phyloP scores from a whole-genome alignment of 2,329 filamentous ascomycete species.

The Aspergillus sergii region DNA sequence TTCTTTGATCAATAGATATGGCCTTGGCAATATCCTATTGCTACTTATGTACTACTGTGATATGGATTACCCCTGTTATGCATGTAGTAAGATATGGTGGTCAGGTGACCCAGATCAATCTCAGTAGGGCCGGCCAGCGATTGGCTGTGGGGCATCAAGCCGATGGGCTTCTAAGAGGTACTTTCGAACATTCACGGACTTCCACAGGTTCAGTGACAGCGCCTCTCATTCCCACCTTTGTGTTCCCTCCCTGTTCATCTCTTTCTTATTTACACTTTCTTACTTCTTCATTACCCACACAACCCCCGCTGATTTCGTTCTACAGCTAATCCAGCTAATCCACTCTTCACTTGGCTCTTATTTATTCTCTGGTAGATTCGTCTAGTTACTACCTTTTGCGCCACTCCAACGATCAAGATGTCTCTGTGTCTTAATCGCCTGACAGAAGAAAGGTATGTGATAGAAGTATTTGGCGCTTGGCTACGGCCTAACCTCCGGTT shows the following conservation, averaged over 20 bases:
- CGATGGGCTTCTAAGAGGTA: background rate
- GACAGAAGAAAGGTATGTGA: constrained; percentile 78
- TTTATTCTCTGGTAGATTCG: background rate
- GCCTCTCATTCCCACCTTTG: constrained; percentile 5
- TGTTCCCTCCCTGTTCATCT: constrained; percentile 3
- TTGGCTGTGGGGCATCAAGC: constrained; percentile 24
- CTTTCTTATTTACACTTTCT: background rate
- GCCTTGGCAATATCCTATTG: background rate
- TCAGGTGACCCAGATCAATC: constrained; percentile 15
- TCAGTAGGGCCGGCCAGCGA: constrained; percentile 9
- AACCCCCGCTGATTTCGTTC: background rate
- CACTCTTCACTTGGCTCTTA: background rate
- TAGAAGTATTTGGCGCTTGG: background rate
- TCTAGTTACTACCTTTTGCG: background rate
- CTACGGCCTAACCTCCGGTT: background rate
- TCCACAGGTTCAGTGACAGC: background rate
- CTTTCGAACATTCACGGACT: constrained; percentile 12
- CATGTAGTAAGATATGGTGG: constrained; percentile 1
- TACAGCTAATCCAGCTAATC: background rate
- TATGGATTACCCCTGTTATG: background rate
- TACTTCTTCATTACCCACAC: background rate
- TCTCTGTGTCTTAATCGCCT: constrained; percentile 86
- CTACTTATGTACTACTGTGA: background rate
- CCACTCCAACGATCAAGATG: constrained; percentile 56
- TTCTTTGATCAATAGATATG: background rate